Base-by-base conservation (phyloP, 1,284 basidiomycete genomes). In the Blastosporella zonata region DNA sequence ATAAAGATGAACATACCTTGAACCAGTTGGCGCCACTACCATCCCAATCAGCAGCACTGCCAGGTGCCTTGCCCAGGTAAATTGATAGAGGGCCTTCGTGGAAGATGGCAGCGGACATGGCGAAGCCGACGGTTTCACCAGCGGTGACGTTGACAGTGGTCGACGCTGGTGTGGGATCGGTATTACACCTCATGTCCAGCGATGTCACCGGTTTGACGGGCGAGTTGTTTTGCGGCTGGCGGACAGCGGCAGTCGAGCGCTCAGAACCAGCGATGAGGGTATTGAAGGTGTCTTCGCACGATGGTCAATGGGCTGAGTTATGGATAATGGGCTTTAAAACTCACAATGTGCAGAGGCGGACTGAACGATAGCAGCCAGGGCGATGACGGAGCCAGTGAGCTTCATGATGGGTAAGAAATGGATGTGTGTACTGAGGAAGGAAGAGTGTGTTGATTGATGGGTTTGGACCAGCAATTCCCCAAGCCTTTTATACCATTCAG, bases 11-110 rank as follows among this genome's bases (percentile, higher is more conserved):
- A 47, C 27, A 35, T 54, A 67, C 71, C 69, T 74, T 74, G 66
- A 75, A 72, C 73, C 73, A 75, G 55, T 62, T 65, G 8, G 65
- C 59, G 10, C 73, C 72, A 41, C 67, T 68, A 10, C 72, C 73
- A 47, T 74, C 70, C 71, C 71, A 75, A 23, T 47, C 44, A 27
- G 54, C 45, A 38, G 36, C 52, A 23, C 35, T 43, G 6, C 52
- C 33, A 8, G 54, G 54, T 17, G 52, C 54, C 39, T 56, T 49
- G 27, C 51, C 55, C 18, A 56, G 51, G 36, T 56, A 56, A 39
- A 73, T 67, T 6, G 68, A 69, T 43, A 68, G 66, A 7, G 72
- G 71, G 6, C 72, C 72, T 10, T 51, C 63, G 52, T 75, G 73
- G 56, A 71, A 72, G 28, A 74, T 20, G 2, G 69, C 70, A 52